Conservation (phyloP, 192 early-diverging fungal genomes). For the Allomyces javanicus region DNA sequence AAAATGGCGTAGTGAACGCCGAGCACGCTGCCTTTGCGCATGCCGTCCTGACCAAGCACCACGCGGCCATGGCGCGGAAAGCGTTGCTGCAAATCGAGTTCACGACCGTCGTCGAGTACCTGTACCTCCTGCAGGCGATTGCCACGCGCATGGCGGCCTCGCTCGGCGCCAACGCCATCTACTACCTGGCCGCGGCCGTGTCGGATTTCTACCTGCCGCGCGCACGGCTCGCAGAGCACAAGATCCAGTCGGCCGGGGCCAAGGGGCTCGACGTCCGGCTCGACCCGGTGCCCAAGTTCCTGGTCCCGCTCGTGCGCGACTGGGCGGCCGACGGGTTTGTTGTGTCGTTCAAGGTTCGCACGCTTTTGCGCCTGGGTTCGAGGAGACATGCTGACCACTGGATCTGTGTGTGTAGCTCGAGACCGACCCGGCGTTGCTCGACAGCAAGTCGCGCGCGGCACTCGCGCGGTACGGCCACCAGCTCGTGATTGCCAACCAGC, state of each 20-base stretch:
- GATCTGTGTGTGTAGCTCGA: constrained; percentile 37
- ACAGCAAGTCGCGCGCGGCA: constrained; percentile 57
- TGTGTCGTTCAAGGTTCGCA: constrained; percentile 83
- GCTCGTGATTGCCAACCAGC: constrained; percentile 87
- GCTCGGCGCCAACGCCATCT: constrained; percentile 57
- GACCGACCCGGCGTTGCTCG: constrained; percentile 65
- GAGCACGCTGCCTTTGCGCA: not conserved
- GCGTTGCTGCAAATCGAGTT: constrained; percentile 66
- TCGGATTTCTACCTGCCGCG: constrained; percentile 92
- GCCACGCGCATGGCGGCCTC: constrained; percentile 38
- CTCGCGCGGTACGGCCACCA: constrained; percentile 83
- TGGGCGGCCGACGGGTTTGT: constrained; percentile 79
- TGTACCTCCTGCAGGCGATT: constrained; percentile 65
- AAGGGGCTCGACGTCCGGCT: constrained; percentile 55
- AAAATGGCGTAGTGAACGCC: not conserved
- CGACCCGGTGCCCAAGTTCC: constrained; percentile 94
- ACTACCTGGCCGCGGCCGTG: constrained; percentile 93
- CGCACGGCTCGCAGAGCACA: constrained; percentile 54
- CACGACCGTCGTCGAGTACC: constrained; percentile 77
- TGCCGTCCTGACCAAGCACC: constrained; percentile 3
- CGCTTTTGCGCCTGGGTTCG: not conserved
- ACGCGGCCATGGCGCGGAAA: constrained; percentile 30
- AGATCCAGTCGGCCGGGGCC: constrained; percentile 85
- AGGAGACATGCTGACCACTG: not conserved
- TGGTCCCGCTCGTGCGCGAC: constrained; percentile 76